These are phyloP conservation scores for Talaromyces sp. DNA, from an alignment of 2,329 filamentous ascomycete genomes.

Conservation along the genomic window DNA sequence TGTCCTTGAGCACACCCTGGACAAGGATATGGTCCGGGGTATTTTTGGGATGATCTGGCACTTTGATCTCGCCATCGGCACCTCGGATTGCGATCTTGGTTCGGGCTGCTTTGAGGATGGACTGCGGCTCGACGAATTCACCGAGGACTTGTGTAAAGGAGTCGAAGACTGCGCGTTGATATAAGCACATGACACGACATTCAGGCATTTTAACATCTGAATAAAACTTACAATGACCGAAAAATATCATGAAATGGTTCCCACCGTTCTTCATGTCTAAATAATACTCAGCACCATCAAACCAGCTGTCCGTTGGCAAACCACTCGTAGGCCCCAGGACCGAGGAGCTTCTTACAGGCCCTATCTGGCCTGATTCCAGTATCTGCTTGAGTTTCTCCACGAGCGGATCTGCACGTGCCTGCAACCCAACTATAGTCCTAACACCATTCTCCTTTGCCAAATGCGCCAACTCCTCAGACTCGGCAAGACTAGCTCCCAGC, in stretches of 20 bases:
- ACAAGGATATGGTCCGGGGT: conserved; percentile 14
- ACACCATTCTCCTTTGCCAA: conserved; percentile 5
- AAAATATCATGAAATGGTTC: conserved; percentile 13
- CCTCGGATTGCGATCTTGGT: neutral
- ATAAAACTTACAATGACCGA: conserved; percentile 15
- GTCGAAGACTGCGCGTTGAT: conserved; percentile 8
- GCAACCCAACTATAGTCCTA: conserved; percentile 11
- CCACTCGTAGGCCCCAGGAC: conserved; percentile 4
- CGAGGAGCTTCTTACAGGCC: neutral
- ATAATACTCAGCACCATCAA: conserved; percentile 13
- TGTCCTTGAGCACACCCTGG: conserved; percentile 8
- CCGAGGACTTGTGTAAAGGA: conserved; percentile 14
- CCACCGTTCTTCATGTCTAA: conserved; percentile 11
- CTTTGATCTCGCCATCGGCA: neutral
- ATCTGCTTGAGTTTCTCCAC: conserved; percentile 8
- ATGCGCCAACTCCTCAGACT: conserved; percentile 2
- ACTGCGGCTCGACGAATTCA: conserved; percentile 10
- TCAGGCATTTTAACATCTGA: neutral
- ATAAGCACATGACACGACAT: neutral
- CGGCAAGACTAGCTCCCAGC: neutral
- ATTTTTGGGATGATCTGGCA: neutral
- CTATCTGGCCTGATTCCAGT: conserved; percentile 5
- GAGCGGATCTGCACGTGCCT: conserved; percentile 14
- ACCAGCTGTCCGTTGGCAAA: conserved; percentile 5
- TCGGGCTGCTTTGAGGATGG: conserved; percentile 7